A percentile compares a stretch with the other conserved stretches of the same genome.
Evolutionary conservation across 139 green algal genomes (phyloP).

Genomic region (Chlorella sp.): DNA sequence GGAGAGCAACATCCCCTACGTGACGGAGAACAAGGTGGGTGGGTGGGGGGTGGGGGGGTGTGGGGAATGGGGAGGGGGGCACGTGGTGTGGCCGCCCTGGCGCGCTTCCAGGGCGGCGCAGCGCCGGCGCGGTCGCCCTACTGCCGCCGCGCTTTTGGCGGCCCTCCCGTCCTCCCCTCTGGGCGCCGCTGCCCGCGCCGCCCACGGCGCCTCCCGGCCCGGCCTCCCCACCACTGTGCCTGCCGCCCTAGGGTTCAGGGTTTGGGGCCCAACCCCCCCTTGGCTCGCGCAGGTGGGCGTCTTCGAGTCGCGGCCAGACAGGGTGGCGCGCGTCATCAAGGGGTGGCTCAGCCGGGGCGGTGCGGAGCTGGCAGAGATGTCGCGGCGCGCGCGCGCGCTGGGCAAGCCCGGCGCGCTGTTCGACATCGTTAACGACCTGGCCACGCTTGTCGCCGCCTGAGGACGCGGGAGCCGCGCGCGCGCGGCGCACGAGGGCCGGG

Average conservation of each 20-base stretch:
- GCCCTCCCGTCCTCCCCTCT: too few species aligned
- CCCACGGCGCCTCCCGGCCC: too few species aligned
- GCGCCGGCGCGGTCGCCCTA: too few species aligned
- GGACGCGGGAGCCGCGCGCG: too few species aligned
- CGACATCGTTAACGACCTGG: slow-evolving; percentile 69
- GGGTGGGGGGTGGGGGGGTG: neutral
- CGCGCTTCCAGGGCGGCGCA: too few species aligned
- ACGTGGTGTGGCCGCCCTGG: neutral
- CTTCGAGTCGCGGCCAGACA: slow-evolving; percentile 35
- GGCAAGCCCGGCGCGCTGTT: slow-evolving; percentile 69
- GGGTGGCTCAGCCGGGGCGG: slow-evolving; percentile 58
- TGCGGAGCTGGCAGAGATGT: slow-evolving; percentile 58
- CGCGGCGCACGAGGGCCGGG: too few species aligned
- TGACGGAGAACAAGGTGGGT: slow-evolving; percentile 63
- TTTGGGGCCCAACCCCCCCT: too few species aligned
- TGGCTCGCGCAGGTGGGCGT: slow-evolving; percentile 38
- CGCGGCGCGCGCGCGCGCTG: slow-evolving; percentile 50
- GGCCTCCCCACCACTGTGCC: too few species aligned
- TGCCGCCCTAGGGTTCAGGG: too few species aligned
- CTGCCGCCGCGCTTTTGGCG: too few species aligned
- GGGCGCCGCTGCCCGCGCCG: too few species aligned
- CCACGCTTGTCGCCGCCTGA: too few species aligned
- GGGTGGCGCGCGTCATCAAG: slow-evolving; percentile 40
- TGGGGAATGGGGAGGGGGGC: neutral
- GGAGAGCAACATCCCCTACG: slow-evolving; percentile 95